phyloP scores from a whole-genome alignment of 192 early-diverging fungal species.

The Dimargaris cristalligena region DNA sequence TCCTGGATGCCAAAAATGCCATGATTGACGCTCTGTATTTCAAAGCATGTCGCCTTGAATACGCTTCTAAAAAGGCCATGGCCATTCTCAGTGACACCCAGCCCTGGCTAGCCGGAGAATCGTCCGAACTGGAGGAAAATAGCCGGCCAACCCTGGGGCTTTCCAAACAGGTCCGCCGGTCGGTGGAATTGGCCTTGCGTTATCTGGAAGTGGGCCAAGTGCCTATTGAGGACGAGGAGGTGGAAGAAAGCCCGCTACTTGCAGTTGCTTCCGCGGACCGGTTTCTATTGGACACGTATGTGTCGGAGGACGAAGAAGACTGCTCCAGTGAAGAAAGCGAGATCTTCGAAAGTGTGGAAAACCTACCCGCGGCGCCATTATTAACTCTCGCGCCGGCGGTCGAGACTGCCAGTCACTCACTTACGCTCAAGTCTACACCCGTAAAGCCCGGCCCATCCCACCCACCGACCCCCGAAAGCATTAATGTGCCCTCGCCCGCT shows the following conservation, averaged over 20 bases:
- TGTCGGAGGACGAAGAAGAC: not conserved
- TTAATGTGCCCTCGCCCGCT: no score
- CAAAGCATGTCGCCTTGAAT: slow-evolving; percentile 7
- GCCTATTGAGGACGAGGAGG: slow-evolving; percentile 2
- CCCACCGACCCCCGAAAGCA: slow-evolving; percentile 9
- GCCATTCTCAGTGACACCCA: not conserved
- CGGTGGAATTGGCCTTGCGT: not conserved
- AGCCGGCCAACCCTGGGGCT: no score
- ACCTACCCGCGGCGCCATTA: no score
- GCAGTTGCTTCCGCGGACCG: not conserved
- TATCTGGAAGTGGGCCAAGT: slow-evolving; percentile 7
- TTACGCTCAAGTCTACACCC: no score
- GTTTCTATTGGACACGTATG: slow-evolving; percentile 1
- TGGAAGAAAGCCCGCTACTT: no score
- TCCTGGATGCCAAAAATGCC: slow-evolving; percentile 9
- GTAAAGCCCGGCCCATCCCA: not conserved
- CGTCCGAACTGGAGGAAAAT: no score
- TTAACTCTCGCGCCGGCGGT: no score
- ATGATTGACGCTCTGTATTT: slow-evolving; percentile 11
- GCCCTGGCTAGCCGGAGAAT: no score
- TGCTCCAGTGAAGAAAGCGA: not conserved
- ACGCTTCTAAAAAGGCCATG: slow-evolving; percentile 7
- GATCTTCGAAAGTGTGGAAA: no score
- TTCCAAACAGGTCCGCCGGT: not conserved
- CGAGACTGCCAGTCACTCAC: no score